Evolutionary conservation across 2,329 filamentous ascomycete genomes (phyloP).

Genomic region (Talaromyces amestolkiae): DNA sequence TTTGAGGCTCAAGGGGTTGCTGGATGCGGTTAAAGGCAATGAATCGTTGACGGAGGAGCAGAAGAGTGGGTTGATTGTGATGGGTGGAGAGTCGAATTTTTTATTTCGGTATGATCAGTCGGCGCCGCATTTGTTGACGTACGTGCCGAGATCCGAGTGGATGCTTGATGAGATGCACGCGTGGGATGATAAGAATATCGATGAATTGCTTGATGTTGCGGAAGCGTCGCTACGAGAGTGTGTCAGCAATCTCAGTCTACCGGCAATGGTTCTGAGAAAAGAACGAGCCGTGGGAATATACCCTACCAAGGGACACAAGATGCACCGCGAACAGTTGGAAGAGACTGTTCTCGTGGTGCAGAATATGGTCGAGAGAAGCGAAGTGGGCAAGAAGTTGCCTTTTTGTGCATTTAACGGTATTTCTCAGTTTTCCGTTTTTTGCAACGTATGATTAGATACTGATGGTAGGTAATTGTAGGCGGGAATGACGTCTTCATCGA

Average conservation of each 20-base stretch:
- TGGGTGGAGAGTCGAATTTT: slow-evolving; percentile 96
- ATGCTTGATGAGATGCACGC: slow-evolving; percentile 55
- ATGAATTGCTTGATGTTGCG: slow-evolving; percentile 79
- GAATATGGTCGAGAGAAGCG: slow-evolving; percentile 80
- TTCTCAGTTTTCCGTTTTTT: background rate
- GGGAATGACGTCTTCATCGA: slow-evolving; percentile 98
- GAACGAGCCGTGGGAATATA: slow-evolving; percentile 80
- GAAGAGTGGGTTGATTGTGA: slow-evolving; percentile 78
- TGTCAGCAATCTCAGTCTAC: slow-evolving; percentile 72
- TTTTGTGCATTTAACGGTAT: slow-evolving; percentile 93
- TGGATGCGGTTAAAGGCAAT: slow-evolving; percentile 71
- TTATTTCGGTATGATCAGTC: slow-evolving; percentile 74
- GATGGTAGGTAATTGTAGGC: slow-evolving; percentile 41
- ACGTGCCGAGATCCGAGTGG: slow-evolving; percentile 61
- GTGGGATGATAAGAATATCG: slow-evolving; percentile 65
- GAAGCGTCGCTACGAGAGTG: slow-evolving; percentile 82
- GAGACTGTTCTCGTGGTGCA: slow-evolving; percentile 94
- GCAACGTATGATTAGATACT: background rate
- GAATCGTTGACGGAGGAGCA: slow-evolving; percentile 60
- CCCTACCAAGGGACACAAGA: slow-evolving; percentile 62
- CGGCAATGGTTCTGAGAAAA: slow-evolving; percentile 79
- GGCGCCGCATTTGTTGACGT: slow-evolving; percentile 65
- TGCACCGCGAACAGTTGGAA: slow-evolving; percentile 84
- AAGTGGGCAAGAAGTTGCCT: slow-evolving; percentile 67
- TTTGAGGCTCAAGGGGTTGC: slow-evolving; percentile 76